A percentile compares a stretch with the other conserved stretches of the same genome.
phyloP scores from a whole-genome alignment of 2,329 filamentous ascomycete genomes.

The Colletotrichum orchidophilum region DNA sequence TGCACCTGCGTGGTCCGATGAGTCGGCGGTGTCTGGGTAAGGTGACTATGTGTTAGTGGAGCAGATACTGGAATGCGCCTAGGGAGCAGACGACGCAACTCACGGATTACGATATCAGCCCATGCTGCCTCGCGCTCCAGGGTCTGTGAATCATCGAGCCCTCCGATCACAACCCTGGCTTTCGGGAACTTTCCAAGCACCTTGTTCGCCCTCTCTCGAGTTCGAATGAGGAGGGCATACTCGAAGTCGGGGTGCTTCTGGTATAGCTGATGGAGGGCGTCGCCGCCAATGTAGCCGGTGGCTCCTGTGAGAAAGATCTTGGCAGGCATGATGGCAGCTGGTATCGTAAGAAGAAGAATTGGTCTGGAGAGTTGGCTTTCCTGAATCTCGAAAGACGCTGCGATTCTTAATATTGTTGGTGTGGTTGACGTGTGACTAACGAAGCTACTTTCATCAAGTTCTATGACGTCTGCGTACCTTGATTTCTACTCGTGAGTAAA shows the following conservation, averaged over 20 bases:
- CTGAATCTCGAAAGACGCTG: background rate
- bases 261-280: slow-evolving; percentile 30
- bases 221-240: slow-evolving; percentile 33
- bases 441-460: background rate
- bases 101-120: slow-evolving; percentile 49
- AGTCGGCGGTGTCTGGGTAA: slow-evolving; percentile 49
- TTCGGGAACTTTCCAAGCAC: slow-evolving; percentile 37
- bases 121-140: slow-evolving; percentile 42
- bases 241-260: slow-evolving; percentile 32
- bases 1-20: slow-evolving; percentile 55
- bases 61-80: background rate
- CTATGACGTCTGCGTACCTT: background rate
- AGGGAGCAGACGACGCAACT: background rate
- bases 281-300: slow-evolving; percentile 38
- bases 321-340: background rate
- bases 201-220: slow-evolving; percentile 30
- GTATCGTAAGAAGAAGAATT: background rate
- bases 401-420: background rate
- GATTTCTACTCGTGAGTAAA: background rate
- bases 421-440: background rate
- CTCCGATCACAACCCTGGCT: slow-evolving; percentile 42
- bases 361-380: background rate
- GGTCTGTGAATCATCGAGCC: slow-evolving; percentile 43
- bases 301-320: slow-evolving; percentile 34
- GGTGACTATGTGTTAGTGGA: background rate